Evolutionary conservation across 2,329 filamentous ascomycete species (phyloP).

Genomic region (Penicillium nordicum): DNA sequence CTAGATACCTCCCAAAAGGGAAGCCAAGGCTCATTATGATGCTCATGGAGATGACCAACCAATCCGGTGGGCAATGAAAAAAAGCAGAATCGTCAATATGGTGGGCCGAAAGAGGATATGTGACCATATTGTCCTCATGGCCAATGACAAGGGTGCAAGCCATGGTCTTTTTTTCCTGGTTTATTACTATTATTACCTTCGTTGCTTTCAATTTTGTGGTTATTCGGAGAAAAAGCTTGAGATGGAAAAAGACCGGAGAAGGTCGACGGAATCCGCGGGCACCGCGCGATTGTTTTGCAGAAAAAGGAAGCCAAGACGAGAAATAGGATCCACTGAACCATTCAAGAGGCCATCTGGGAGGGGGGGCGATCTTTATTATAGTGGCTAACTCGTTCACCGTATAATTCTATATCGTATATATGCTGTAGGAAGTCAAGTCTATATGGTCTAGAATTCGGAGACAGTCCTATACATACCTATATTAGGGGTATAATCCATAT

Average conservation of each 20-base stretch:
- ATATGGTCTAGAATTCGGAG: not conserved
- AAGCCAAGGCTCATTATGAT: not conserved
- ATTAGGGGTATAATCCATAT: not conserved
- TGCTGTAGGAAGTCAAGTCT: not conserved
- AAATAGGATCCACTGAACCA: slow-evolving; percentile 1
- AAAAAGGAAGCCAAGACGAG: slow-evolving; percentile 27
- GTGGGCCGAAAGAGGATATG: not conserved
- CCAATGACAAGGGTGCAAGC: not conserved
- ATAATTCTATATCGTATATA: not conserved
- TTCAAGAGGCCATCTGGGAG: not conserved
- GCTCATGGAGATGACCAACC: not conserved
- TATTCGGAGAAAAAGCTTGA: not conserved
- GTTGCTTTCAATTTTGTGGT: slow-evolving; percentile 13
- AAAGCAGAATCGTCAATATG: not conserved
- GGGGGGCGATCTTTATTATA: too few species aligned
- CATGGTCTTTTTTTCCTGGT: not conserved
- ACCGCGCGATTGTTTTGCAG: slow-evolving; percentile 11
- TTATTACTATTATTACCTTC: too few species aligned
- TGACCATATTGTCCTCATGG: not conserved
- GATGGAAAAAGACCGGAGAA: not conserved
- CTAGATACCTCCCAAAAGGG: not conserved
- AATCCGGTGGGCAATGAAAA: not conserved
- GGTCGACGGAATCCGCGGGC: slow-evolving; percentile 12
- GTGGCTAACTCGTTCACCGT: not conserved
- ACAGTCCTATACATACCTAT: not conserved